These are phyloP conservation scores for Macroventuria anomochaeta DNA, from an alignment of 2,329 filamentous ascomycete genomes.

Conservation along the genomic window DNA sequence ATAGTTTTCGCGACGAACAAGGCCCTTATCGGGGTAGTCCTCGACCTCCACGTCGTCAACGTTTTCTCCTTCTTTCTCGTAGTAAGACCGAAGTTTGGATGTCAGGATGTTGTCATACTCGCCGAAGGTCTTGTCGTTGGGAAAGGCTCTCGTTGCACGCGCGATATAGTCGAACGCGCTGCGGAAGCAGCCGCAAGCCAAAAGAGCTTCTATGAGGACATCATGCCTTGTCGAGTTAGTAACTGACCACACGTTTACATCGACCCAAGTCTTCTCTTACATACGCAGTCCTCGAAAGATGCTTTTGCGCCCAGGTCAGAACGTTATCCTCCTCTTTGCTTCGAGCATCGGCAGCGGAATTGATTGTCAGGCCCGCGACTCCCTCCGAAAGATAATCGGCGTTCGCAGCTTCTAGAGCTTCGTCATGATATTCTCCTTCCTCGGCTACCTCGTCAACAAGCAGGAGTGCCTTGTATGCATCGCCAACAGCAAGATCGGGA, in stretches of 20 bases:
- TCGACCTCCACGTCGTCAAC: slow-evolving; percentile 56
- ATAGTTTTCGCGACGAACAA: slow-evolving; percentile 70
- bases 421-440: slow-evolving; percentile 81
- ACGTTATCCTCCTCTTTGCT: slow-evolving; percentile 1
- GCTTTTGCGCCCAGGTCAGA: slow-evolving; percentile 28
- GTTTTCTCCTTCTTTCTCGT: slow-evolving; percentile 29
- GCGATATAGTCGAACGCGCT: slow-evolving; percentile 71
- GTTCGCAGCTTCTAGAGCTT: slow-evolving; percentile 63
- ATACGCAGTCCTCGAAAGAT: slow-evolving; percentile 42
- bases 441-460: slow-evolving; percentile 81
- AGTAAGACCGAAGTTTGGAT: slow-evolving; percentile 29
- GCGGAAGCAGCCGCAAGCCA: slow-evolving; percentile 67
- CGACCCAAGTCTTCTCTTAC: slow-evolving; percentile 13
- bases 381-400: slow-evolving; percentile 27
- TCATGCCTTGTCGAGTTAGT: slow-evolving; percentile 35
- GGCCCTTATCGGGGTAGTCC: slow-evolving; percentile 71
- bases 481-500: slow-evolving; percentile 85
- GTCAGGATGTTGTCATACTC: slow-evolving; percentile 61
- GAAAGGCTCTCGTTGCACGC: slow-evolving; percentile 64
- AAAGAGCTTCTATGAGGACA: slow-evolving; percentile 61
- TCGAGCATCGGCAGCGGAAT: not conserved
- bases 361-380: slow-evolving; percentile 14
- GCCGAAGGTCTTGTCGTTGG: slow-evolving; percentile 63
- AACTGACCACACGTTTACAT: not conserved
- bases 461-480: slow-evolving; percentile 89